Conservation (phyloP, 805 yeast species). For the Ogataea methylovora region DNA sequence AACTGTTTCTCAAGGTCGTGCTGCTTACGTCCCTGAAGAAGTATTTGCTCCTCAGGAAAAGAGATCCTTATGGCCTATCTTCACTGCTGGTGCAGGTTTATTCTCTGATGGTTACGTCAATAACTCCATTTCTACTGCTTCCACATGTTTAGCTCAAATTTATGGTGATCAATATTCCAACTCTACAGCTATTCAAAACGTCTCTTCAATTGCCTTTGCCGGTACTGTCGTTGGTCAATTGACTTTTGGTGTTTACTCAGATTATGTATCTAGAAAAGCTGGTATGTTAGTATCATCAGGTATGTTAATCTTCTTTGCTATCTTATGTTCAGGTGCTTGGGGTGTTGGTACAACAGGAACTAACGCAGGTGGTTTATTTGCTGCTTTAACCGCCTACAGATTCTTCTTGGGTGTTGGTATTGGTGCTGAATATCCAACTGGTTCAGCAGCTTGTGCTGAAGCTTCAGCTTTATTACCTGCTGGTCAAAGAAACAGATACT, state of each 20-base stretch:
- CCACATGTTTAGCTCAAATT: slow-evolving; percentile 12
- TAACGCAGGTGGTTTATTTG: slow-evolving; percentile 66
- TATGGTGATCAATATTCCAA: slow-evolving; percentile 9
- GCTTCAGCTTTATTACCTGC: slow-evolving; percentile 40
- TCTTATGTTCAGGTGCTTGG: slow-evolving; percentile 53
- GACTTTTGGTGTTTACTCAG: slow-evolving; percentile 47
- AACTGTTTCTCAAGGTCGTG: slow-evolving; percentile 15
- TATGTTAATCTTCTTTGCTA: slow-evolving; percentile 50
- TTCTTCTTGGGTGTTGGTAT: slow-evolving; percentile 79
- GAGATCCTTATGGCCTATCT: slow-evolving; percentile 7
- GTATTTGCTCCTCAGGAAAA: slow-evolving; percentile 16
- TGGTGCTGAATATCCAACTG: slow-evolving; percentile 64
- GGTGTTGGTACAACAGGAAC: slow-evolving; percentile 57
- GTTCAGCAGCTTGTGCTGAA: slow-evolving; percentile 56
- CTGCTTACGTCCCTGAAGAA: slow-evolving; percentile 15
- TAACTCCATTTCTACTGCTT: slow-evolving; percentile 19
- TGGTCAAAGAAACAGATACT: slow-evolving; percentile 32
- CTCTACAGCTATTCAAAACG: slow-evolving; percentile 16
- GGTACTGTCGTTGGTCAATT: slow-evolving; percentile 61
- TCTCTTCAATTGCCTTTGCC: slow-evolving; percentile 36
- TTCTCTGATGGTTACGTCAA: slow-evolving; percentile 22
- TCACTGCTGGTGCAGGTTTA: slow-evolving; percentile 17
- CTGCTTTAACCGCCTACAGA: slow-evolving; percentile 77
- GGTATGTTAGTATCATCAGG: slow-evolving; percentile 51
- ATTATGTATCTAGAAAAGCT: slow-evolving; percentile 53